phyloP scores from a whole-genome alignment of 148 eudicot species.

The Arctostaphylos glauca region DNA sequence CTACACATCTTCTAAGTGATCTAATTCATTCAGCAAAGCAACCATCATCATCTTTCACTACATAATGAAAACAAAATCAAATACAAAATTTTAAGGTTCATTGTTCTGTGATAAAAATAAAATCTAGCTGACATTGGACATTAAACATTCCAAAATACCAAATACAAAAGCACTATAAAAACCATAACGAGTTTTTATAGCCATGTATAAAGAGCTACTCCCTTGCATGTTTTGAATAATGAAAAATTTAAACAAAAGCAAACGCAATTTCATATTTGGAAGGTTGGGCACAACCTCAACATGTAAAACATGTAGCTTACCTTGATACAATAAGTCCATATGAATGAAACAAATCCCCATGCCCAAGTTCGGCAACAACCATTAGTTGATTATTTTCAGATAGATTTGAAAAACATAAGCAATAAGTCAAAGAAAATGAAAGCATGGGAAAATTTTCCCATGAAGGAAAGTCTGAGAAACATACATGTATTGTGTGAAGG shows the following conservation, averaged over 20 bases:
- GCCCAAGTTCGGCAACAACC: conserved; percentile 61
- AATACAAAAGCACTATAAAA: neutral
- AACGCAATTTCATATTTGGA: neutral
- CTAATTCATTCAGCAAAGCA: too few species aligned
- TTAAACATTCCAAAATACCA: neutral
- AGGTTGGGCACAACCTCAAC: neutral
- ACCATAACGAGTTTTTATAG: neutral
- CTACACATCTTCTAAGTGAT: too few species aligned
- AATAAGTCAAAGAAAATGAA: neutral
- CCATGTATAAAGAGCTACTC: neutral
- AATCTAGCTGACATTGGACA: too few species aligned
- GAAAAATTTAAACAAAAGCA: neutral
- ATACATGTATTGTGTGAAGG: conserved; percentile 63
- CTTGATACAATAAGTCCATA: conserved; percentile 56
- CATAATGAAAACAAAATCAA: too few species aligned
- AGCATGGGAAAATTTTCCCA: neutral
- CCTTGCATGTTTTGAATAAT: neutral
- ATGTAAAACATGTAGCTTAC: conserved; percentile 24
- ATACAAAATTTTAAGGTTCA: too few species aligned
- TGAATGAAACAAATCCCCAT: conserved; percentile 59
- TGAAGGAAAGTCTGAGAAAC: neutral
- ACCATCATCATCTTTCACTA: too few species aligned
- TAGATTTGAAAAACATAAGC: conserved; percentile 7
- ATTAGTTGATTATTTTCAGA: conserved; percentile 52
- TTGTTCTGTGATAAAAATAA: too few species aligned